These are phyloP conservation scores for Phytophthora vignae DNA, from an alignment of 352 stramenopile genomes.

Conservation along the genomic window DNA sequence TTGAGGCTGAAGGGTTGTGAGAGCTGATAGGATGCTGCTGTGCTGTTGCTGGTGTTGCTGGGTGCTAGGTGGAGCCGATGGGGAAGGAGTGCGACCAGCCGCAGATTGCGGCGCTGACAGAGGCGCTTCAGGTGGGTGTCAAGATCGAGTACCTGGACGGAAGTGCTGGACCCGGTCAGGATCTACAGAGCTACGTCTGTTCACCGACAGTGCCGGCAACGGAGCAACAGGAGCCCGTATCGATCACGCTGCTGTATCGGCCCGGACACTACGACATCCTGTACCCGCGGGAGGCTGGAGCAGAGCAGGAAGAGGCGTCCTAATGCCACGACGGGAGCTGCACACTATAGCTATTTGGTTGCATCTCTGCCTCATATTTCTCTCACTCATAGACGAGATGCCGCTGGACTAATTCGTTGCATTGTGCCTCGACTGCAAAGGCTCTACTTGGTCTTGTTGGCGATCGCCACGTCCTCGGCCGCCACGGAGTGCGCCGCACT, in stretches of 20 bases:
- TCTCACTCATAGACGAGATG: background rate
- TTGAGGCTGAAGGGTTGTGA: too few relatives aligned
- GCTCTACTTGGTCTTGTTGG: slow-evolving; percentile 68
- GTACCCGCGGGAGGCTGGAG: slow-evolving; percentile 60
- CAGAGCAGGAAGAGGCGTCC: slow-evolving; percentile 5
- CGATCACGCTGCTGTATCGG: slow-evolving; percentile 92
- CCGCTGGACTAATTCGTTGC: background rate
- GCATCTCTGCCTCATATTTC: slow-evolving; percentile 12
- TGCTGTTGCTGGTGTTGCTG: background rate
- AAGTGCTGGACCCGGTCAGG: slow-evolving; percentile 50
- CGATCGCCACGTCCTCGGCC: slow-evolving; percentile 56
- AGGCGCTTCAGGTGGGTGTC: slow-evolving; percentile 90
- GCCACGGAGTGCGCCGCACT: slow-evolving; percentile 87
- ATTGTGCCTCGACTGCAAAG: slow-evolving; percentile 27
- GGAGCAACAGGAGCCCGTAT: slow-evolving; percentile 29
- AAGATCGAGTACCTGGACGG: slow-evolving; percentile 96
- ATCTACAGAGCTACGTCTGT: slow-evolving; percentile 77
- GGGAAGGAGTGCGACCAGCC: slow-evolving; percentile 94
- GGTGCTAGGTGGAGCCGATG: slow-evolving; percentile 90
- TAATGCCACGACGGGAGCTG: slow-evolving; percentile 4
- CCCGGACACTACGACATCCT: slow-evolving; percentile 97
- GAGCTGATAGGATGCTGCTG: slow-evolving; percentile 1
- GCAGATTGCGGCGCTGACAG: slow-evolving; percentile 92
- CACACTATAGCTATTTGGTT: background rate
- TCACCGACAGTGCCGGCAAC: slow-evolving; percentile 27